Evolutionary conservation across 352 stramenopile species (phyloP), one percentile per base, ranked within the genome.

Genomic region (Phytophthora aleatoria): DNA sequence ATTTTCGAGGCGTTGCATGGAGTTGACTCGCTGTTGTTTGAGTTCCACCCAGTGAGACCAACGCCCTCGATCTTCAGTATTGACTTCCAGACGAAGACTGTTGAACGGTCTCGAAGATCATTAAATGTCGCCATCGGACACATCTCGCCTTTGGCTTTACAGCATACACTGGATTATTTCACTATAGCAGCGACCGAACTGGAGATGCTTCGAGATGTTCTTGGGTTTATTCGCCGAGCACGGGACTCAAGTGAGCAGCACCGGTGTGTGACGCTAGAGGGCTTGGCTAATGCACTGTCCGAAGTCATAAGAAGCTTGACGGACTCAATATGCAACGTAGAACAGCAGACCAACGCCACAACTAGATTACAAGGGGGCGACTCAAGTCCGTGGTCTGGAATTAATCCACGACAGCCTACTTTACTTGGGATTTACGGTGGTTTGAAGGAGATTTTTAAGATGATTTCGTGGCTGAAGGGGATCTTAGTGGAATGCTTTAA

Each of bases 1-100:
- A 58, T 83, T 0, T 87, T 92, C n/a, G 74, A 89, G 56, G 81
- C 77, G 13, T 56, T 92, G 13, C 57, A 74, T 56, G 83, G 83
- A 0, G 64, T 88, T 0, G 67, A 77, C 13, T 85, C 81, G 5
- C 51, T 80, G 5, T 53, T 89, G 8, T 89, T 92, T 66, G 76
- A 89, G 16, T 64, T 72, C 39, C 57, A 26, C 1, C 28, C 42
- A 11, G 26, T 47, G 5, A 62, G 44, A 15, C 60, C 27, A 12
- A 49, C 16, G 11, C 67, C 62, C 12, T 31, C 35, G n/a, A 39
- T 79, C 3, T 82, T 91, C 43, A 61, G 71, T 39, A 35, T 68
- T 7, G 70, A 85, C 31, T 74, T 87, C 30, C 16, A 59, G 39
- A 67, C 60, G 4, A 67, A 58, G 12, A 45, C 44, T 5, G 50